Conservation (phyloP, 2,329 filamentous ascomycete species). For the Colletotrichum lindemuthianum region DNA sequence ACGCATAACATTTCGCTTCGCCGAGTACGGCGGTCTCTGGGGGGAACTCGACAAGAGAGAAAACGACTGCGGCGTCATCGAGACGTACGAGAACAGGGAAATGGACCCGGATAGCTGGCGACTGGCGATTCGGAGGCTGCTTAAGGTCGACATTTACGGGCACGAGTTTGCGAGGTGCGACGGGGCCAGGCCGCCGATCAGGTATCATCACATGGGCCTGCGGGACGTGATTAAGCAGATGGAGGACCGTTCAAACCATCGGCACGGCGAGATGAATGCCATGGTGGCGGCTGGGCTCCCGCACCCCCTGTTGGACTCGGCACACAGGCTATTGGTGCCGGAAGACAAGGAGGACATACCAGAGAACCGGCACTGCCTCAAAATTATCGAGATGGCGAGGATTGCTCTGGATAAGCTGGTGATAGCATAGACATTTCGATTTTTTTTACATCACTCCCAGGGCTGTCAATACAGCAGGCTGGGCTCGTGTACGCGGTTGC, state of each 20-base stretch:
- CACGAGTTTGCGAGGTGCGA: conserved; percentile 42
- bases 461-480: not conserved
- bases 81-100: conserved; percentile 52
- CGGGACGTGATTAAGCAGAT: conserved; percentile 64
- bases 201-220: conserved; percentile 56
- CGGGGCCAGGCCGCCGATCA: conserved; percentile 19
- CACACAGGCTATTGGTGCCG: conserved; percentile 41
- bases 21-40: conserved; percentile 61
- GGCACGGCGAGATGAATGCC: conserved; percentile 62
- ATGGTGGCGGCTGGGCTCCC: conserved; percentile 52
- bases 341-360: conserved; percentile 48
- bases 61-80: conserved; percentile 41
- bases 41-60: conserved; percentile 43
- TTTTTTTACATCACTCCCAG: not conserved
- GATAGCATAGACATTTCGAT: conserved; percentile 54
- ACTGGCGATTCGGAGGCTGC: conserved; percentile 60
- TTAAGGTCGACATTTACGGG: conserved; percentile 69
- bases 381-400: conserved; percentile 64
- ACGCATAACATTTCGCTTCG: conserved; percentile 56
- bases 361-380: conserved; percentile 56
- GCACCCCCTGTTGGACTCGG: conserved; percentile 41
- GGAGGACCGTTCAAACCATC: conserved; percentile 58
- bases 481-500: not conserved
- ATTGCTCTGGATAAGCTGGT: conserved; percentile 63
- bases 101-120: conserved; percentile 67